These are phyloP conservation scores for Pelargonium citronellum DNA, from an alignment of 441 rosid species.

Conservation along the genomic window DNA sequence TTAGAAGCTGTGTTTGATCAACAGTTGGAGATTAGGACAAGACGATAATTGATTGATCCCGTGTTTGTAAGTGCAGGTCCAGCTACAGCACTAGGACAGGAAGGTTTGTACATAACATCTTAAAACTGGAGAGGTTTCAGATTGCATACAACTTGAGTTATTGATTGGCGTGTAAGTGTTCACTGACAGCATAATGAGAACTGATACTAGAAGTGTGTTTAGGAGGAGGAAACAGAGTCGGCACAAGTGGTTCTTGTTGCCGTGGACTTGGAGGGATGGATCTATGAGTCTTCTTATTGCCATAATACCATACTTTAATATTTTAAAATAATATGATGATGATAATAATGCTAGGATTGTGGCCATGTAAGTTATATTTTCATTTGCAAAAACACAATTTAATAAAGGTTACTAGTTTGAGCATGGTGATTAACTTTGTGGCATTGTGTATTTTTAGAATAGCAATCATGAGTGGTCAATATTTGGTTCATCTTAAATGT, in stretches of 20 bases:
- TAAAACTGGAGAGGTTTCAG: constrained; percentile 22
- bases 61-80: constrained; percentile 22
- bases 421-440: background rate
- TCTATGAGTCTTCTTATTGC: no score
- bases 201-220: constrained; percentile 16
- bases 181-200: constrained; percentile 17
- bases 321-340: no score
- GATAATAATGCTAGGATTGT: background rate
- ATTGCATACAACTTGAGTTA: constrained; percentile 2
- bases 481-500: no score
- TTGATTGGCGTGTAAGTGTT: constrained; percentile 29
- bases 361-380: background rate
- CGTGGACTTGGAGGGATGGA: no score
- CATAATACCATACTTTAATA: no score
- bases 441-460: background rate
- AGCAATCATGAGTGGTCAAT: background rate
- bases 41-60: no score
- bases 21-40: no score
- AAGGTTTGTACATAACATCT: constrained; percentile 33
- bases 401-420: background rate
- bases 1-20: no score
- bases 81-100: constrained; percentile 14
- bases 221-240: no score
- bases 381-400: background rate
- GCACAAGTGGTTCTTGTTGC: no score